Percentiles rank a stretch among this genome's conserved stretches.
phyloP scores from a whole-genome alignment of 352 stramenopile species.

The Phytophthora macrochlamydospora region DNA sequence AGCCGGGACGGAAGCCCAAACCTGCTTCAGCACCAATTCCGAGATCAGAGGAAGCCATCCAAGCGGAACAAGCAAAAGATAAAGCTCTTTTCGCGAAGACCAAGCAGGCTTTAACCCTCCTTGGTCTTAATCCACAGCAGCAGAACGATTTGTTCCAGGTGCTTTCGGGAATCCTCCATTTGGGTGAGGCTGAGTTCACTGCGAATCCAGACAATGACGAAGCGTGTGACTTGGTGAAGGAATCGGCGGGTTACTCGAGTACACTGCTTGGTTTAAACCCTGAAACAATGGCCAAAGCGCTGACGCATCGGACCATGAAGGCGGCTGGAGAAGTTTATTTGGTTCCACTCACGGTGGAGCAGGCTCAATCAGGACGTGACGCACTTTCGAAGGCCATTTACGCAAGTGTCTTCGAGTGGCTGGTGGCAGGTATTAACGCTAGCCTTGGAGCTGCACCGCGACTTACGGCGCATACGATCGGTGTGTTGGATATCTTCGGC shows the following conservation, averaged over 20 bases:
- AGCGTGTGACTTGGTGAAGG: conserved; percentile 42
- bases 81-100: conserved; percentile 66
- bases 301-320: conserved; percentile 76
- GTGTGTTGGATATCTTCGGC: conserved; percentile 92
- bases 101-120: conserved; percentile 56
- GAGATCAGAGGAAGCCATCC: conserved; percentile 28
- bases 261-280: conserved; percentile 55
- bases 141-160: conserved; percentile 72
- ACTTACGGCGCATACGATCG: conserved; percentile 54
- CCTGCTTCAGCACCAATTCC: conserved; percentile 3
- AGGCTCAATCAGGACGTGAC: conserved; percentile 87
- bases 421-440: conserved; percentile 91
- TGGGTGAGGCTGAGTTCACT: conserved; percentile 73
- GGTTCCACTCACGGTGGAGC: conserved; percentile 61
- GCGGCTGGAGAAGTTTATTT: conserved; percentile 71
- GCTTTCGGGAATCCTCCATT: conserved; percentile 77
- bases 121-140: conserved; percentile 59
- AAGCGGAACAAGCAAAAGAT: conserved; percentile 47
- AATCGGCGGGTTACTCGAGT: conserved; percentile 49
- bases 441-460: conserved; percentile 44
- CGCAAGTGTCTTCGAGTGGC: conserved; percentile 95
- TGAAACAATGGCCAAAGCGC: conserved; percentile 54
- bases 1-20: conserved; percentile 25
- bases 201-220: conserved; percentile 60
- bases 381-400: conserved; percentile 96